phyloP scores from a whole-genome alignment of 306 rosid species.

The Trifolium subterraneum region DNA sequence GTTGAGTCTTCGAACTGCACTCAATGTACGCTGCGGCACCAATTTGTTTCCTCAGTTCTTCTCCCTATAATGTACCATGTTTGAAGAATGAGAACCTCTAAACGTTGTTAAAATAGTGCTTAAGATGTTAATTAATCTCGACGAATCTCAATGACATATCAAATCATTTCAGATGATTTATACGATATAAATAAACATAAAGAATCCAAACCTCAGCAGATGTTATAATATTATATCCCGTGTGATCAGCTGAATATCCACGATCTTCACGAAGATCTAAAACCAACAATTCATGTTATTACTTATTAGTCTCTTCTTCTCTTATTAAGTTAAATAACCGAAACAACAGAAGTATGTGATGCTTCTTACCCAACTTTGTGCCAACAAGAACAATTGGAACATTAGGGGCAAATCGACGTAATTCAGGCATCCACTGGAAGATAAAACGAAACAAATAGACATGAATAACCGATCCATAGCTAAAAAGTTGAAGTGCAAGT shows the following conservation, averaged over 20 bases:
- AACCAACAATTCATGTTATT: constrained; percentile 33
- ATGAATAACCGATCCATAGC: constrained; percentile 3
- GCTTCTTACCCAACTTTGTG: constrained; percentile 79
- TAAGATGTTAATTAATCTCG: neutral
- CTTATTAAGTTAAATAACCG: constrained; percentile 13
- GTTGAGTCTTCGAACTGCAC: constrained; percentile 98
- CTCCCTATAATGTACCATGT: constrained; percentile 60
- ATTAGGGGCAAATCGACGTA: constrained; percentile 92
- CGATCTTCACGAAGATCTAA: constrained; percentile 90
- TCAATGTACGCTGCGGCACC: constrained; percentile 98
- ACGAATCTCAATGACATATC: neutral
- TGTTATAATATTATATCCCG: constrained; percentile 76
- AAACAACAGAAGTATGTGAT: neutral
- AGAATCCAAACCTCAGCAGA: constrained; percentile 70
- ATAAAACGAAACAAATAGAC: constrained; percentile 32
- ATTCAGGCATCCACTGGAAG: constrained; percentile 97
- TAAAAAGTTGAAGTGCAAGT: too few relatives aligned
- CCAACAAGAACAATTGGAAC: constrained; percentile 99
- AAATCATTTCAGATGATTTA: neutral
- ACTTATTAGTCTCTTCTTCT: constrained; percentile 24
- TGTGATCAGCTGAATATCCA: constrained; percentile 74
- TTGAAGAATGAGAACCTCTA: too few relatives aligned
- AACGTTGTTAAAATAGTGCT: neutral
- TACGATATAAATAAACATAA: neutral
- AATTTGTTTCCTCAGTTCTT: constrained; percentile 95